Evolutionary conservation across 192 early-diverging fungal genomes (phyloP).

Genomic region (Oehlia diaphana): DNA sequence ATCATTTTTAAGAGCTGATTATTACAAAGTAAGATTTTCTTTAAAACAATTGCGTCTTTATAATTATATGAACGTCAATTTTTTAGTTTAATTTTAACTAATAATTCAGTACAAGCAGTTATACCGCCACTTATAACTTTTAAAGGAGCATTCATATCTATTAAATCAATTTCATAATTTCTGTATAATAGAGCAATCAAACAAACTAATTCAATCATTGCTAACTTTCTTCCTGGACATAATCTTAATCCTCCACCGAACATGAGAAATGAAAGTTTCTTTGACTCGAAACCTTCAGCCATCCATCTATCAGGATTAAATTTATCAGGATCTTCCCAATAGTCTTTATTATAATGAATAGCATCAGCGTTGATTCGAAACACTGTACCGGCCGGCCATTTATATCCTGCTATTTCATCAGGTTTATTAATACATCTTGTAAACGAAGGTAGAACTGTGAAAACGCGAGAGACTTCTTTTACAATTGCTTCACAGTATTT

Average conservation of each 20-base stretch:
- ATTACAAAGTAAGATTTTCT: too few relatives aligned
- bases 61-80: background rate
- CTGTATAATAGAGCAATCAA: background rate
- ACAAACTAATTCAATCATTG: background rate
- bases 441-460: background rate
- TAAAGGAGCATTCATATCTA: conserved; percentile 10
- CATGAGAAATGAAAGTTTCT: background rate
- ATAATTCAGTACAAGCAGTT: background rate
- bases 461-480: background rate
- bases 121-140: background rate
- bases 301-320: background rate
- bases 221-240: conserved; percentile 18
- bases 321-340: background rate
- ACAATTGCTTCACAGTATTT: conserved; percentile 15
- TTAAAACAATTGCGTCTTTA: too few relatives aligned
- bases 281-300: background rate
- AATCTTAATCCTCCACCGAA: conserved; percentile 5
- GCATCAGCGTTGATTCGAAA: background rate
- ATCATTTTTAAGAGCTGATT: too few relatives aligned
- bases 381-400: background rate
- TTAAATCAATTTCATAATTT: conserved; percentile 1
- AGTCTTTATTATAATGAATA: background rate
- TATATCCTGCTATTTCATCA: conserved; percentile 20
- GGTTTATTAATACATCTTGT: background rate
- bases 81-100: background rate